phyloP scores from a whole-genome alignment of 2,329 filamentous ascomycete genomes.

The Diaporthe aspalathi region DNA sequence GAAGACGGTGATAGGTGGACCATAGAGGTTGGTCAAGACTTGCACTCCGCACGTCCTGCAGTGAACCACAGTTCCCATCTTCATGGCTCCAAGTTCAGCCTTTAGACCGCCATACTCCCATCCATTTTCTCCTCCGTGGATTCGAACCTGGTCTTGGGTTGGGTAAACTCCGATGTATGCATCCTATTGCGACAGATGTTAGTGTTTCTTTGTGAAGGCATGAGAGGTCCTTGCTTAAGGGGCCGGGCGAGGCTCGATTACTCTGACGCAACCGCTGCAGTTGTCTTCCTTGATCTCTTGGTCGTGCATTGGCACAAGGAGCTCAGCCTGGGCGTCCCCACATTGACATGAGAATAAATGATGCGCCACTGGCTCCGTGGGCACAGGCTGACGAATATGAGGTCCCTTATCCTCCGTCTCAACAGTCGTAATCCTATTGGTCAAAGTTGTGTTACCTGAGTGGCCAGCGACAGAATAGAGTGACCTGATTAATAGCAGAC shows the following conservation, averaged over 20 bases:
- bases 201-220: background rate
- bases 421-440: background rate
- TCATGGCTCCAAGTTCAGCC: constrained; percentile 21
- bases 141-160: constrained; percentile 7
- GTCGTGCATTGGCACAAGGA: constrained; percentile 50
- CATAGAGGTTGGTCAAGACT: constrained; percentile 39
- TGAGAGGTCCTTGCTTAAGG: background rate
- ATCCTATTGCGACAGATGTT: background rate
- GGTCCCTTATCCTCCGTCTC: background rate
- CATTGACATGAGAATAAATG: constrained; percentile 39
- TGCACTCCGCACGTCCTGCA: constrained; percentile 40
- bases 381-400: background rate
- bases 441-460: background rate
- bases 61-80: constrained; percentile 21
- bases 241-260: background rate
- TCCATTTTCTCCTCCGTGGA: background rate
- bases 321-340: constrained; percentile 24
- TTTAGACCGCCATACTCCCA: constrained; percentile 6
- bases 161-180: constrained; percentile 20
- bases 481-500: background rate
- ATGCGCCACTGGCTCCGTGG: background rate
- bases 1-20: constrained; percentile 39
- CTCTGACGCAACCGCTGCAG: constrained; percentile 42
- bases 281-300: constrained; percentile 55
- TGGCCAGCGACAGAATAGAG: too few relatives aligned